Evolutionary conservation across 331 rosid genomes (phyloP), one percentile per base, ranked within the genome.

Genomic region (Acacia concinna): DNA sequence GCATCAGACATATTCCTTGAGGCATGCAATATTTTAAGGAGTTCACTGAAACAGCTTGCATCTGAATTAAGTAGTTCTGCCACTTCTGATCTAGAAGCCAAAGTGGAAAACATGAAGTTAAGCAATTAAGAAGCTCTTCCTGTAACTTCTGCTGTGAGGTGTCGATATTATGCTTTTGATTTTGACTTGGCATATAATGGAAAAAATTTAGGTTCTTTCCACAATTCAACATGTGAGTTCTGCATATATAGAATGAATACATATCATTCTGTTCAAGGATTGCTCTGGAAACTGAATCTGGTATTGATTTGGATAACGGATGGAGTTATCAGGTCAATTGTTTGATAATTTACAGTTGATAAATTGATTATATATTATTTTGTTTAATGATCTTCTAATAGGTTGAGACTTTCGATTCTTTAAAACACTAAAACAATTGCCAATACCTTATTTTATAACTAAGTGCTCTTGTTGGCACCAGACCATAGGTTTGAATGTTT

Each of bases 11-110:
- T 37, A 56, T 85, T 95, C 89, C 38, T 77, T 49, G 87, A 82
- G 74, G 87, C 92, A 41, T 86, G 98, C 84, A 54, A 76, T 77
- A 81, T 60, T 66, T 74, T 95, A 67, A 91, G 73, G 85, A 69
- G 77, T 76, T 90, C 93, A 15, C 6, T 93, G 60, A 62, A 35
- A 76, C 83, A 80, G 75, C 85, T 95, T 54, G 87, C 77, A 32
- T 85, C 84, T 65, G 89, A 84, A 74, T 75, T 87, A 54, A 82
- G 65, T 75, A 73, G 37, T 49, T 60, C 87, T 11, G 4, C 13
- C 28, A 25, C 69, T 6, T 70, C 78, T 31, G 94, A 81, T 78
- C 46, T 94, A 60, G 97, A 83, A 81, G 64, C 79, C 63, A 67
- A 82, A 51, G 79, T 95, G 77, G 91, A 88, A 73, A 84, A 80